A percentile compares a stretch with the other conserved stretches of the same genome.
Conservation (phyloP, 2,329 filamentous ascomycete species). For the Rugonectria rugulosa region DNA sequence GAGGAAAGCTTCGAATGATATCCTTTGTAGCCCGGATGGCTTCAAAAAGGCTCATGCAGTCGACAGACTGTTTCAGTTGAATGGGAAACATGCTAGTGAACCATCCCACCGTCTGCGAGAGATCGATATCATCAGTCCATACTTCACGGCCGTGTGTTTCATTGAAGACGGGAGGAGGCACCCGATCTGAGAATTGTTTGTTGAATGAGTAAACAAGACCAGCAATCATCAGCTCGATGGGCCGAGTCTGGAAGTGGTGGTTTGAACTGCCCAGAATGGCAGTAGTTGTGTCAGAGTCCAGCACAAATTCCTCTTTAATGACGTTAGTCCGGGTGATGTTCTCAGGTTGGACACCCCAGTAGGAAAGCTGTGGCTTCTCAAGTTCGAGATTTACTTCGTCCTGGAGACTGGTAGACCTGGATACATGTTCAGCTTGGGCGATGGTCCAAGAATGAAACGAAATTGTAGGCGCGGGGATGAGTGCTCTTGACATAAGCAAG, state of each 20-base stretch:
- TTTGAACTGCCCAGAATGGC: conserved; percentile 23
- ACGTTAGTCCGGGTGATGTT: not conserved
- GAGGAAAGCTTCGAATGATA: conserved; percentile 9
- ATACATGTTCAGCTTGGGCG: not conserved
- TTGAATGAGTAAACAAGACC: conserved; percentile 35
- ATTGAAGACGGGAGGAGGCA: conserved; percentile 36
- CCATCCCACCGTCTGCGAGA: conserved; percentile 45
- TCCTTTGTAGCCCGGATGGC: not conserved
- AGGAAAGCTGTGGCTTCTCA: not conserved
- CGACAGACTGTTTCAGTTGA: not conserved
- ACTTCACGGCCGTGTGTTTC: conserved; percentile 46
- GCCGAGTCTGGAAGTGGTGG: conserved; percentile 34
- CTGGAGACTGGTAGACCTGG: not conserved
- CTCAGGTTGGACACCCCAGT: not conserved
- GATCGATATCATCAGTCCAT: conserved; percentile 38
- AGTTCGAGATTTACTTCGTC: not conserved
- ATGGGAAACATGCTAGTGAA: conserved; percentile 45
- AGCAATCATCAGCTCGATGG: conserved; percentile 41
- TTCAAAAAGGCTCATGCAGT: not conserved
- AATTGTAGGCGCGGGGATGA: not conserved
- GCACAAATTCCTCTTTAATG: not conserved
- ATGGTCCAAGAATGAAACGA: not conserved
- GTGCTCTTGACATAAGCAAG: not conserved
- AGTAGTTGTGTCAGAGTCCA: conserved; percentile 10
- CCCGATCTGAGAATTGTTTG: conserved; percentile 34